Base-by-base conservation (phyloP, 305 asterid species). In the Fraxinus platypoda region DNA sequence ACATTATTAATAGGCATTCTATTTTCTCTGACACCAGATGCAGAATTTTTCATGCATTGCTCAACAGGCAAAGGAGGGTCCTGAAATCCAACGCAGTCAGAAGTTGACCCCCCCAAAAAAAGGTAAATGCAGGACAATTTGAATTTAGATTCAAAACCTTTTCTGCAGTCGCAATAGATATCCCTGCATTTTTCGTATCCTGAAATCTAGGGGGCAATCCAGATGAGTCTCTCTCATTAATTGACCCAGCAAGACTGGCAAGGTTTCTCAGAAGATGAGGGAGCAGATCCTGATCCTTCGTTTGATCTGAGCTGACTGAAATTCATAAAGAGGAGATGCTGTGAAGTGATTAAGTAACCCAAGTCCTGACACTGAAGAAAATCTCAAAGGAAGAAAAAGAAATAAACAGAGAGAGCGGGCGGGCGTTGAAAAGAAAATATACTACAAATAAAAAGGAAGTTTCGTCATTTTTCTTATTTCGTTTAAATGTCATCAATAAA, bases 261-360 rank as follows among this genome's bases (percentile, higher is more conserved):
- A 97, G 94, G 90, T 91, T 94, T 86, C 90, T 91, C 78, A 94
- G 74, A 76, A 96, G 92, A 88, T 94, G 95, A 72, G 94, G 83
- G 43, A 97, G 88, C 81, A 95, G 85, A 90, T 91, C 98, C 86
- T 92, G 97, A 90, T 92, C 91, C 85, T 90, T 91, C 33, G 88
- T 75, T 83, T 93, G 95, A 84, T 92, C 97, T 37, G 97, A 92
- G 89, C 85, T 92, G 83, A 94, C 98, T 95, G 98, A 88, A 88
- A 85, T 80, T 72, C 66, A 86, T 64, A 81, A 57, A 81, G 71
- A 73, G 77, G 78, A 5, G 35, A 84, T 68, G 79, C 80, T 78
- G 66, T 76, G 66, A 70, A 70, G 38, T 73, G 81, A 83, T 72
- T 35, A 79, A 70, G 30, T 54, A 34, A 85, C 76, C 26, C 76